phyloP scores from a whole-genome alignment of 2,329 filamentous ascomycete genomes.

The Alternaria atra region DNA sequence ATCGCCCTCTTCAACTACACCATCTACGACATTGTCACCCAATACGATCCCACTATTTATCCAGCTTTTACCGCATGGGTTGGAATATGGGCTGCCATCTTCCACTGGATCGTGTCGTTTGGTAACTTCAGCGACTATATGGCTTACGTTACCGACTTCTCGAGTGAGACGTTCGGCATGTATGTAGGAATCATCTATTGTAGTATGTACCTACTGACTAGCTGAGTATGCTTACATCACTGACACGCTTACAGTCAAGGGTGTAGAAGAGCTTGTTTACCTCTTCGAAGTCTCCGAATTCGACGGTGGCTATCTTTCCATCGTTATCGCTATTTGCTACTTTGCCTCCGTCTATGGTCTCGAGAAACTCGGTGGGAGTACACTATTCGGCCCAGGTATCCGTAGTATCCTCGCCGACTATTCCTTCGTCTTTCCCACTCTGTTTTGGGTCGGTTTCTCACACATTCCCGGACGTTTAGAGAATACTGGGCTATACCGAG shows the following conservation, averaged over 20 bases:
- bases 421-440: slow-evolving; percentile 57
- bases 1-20: slow-evolving; percentile 66
- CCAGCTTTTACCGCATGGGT: slow-evolving; percentile 66
- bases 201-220: slow-evolving; percentile 42
- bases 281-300: slow-evolving; percentile 56
- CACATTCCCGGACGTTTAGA: slow-evolving; percentile 61
- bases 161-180: slow-evolving; percentile 62
- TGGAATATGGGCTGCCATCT: slow-evolving; percentile 65
- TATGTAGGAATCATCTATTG: slow-evolving; percentile 67
- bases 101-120: slow-evolving; percentile 64
- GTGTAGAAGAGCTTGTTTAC: slow-evolving; percentile 64
- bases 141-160: slow-evolving; percentile 67
- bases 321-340: slow-evolving; percentile 62
- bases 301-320: slow-evolving; percentile 59
- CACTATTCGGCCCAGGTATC: slow-evolving; percentile 55
- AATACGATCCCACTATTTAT: slow-evolving; percentile 61
- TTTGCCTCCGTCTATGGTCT: slow-evolving; percentile 61
- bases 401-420: slow-evolving; percentile 62
- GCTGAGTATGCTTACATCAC: neutral
- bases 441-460: slow-evolving; percentile 65
- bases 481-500: slow-evolving; percentile 51
- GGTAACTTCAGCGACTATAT: slow-evolving; percentile 66
- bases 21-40: slow-evolving; percentile 64
- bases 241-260: slow-evolving; percentile 55
- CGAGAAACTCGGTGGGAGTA: slow-evolving; percentile 59